These are phyloP conservation scores for Phytopythium ostracodes DNA, from an alignment of 352 stramenopile genomes.

Conservation along the genomic window DNA sequence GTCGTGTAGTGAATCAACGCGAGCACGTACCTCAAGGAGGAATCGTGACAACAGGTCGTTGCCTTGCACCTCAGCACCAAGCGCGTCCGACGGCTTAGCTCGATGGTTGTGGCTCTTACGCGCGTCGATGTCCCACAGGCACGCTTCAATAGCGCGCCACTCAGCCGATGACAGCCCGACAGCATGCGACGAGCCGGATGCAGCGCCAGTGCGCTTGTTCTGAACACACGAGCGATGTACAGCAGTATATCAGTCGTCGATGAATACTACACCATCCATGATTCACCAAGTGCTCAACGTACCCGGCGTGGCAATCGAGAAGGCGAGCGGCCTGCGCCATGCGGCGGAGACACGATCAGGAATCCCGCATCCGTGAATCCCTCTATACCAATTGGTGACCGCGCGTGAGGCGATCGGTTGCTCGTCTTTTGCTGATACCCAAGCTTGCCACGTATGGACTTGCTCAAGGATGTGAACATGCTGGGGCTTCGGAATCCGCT, in stretches of 20 bases:
- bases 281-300: neutral
- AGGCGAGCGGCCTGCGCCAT: neutral
- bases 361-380: neutral
- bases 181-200: neutral
- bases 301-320: neutral
- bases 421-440: slow-evolving; percentile 15
- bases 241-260: neutral
- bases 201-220: neutral
- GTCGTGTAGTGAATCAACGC: neutral
- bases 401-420: slow-evolving; percentile 1
- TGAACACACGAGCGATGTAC: neutral
- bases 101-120: neutral
- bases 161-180: slow-evolving; percentile 15
- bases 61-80: neutral
- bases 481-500: slow-evolving; percentile 21
- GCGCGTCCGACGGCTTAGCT: neutral
- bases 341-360: neutral
- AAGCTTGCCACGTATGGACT: slow-evolving; percentile 37
- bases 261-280: neutral
- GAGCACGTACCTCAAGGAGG: slow-evolving; percentile 22
- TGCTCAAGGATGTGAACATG: slow-evolving; percentile 36
- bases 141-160: slow-evolving; percentile 52
- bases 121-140: slow-evolving; percentile 56
- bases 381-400: neutral
- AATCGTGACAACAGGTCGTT: slow-evolving; percentile 21